phyloP scores from a whole-genome alignment of 139 green algal species.

The Ettlia oleoabundans region DNA sequence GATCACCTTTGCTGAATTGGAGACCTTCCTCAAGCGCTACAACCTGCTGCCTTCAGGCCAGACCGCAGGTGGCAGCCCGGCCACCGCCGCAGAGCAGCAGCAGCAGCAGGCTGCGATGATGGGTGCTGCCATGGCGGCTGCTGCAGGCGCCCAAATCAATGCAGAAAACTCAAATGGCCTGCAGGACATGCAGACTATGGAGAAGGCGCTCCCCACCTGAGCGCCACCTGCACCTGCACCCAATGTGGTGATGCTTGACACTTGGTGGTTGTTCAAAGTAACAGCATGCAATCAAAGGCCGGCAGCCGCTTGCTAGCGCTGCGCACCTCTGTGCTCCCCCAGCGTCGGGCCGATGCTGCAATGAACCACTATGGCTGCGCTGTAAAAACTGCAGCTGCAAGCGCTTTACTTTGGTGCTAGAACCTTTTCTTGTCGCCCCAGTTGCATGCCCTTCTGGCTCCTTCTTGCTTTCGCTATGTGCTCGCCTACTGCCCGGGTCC shows the following conservation, averaged over 20 bases:
- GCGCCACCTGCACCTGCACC: background rate
- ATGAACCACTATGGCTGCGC: no score
- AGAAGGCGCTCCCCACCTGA: conserved; percentile 13
- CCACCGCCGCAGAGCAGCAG: no score
- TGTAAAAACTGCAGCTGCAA: no score
- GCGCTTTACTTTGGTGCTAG: no score
- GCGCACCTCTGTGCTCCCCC: no score
- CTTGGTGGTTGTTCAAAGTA: background rate
- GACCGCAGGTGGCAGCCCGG: background rate
- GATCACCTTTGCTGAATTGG: conserved; percentile 38
- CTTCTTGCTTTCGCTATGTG: no score
- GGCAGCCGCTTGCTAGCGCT: no score
- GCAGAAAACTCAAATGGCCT: conserved; percentile 1
- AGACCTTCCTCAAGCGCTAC: conserved; percentile 30
- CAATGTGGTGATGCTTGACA: background rate
- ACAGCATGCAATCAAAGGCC: no score
- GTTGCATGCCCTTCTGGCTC: no score
- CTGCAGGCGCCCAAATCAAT: background rate
- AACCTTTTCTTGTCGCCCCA: no score
- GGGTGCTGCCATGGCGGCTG: conserved; percentile 3
- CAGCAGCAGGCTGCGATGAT: background rate
- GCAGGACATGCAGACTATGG: conserved; percentile 32
- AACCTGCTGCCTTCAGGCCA: conserved; percentile 33
- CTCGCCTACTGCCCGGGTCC: no score
- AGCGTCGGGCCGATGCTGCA: no score